These are phyloP conservation scores for Sicyos baderoa DNA, from an alignment of 306 rosid genomes.

Conservation along the genomic window DNA sequence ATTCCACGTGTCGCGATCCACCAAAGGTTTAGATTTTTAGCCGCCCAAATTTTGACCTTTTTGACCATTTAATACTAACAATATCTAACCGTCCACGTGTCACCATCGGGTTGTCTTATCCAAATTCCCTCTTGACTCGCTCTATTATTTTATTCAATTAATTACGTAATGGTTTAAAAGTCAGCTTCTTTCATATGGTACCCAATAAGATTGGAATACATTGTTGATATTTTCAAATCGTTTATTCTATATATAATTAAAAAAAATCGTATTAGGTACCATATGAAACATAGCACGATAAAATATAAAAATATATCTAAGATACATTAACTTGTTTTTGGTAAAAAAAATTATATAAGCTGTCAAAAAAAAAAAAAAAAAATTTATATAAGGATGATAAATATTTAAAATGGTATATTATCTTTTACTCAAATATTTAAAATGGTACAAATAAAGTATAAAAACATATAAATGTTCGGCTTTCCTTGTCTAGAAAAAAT, in stretches of 20 bases:
- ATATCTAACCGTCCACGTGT: constrained; percentile 10
- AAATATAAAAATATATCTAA: too few species aligned
- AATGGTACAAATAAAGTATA: too few species aligned
- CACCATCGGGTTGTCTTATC: not conserved
- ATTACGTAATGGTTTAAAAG: not conserved
- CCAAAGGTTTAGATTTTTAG: not conserved
- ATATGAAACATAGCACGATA: not conserved
- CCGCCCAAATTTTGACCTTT: not conserved
- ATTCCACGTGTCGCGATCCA: not conserved
- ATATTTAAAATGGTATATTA: too few species aligned
- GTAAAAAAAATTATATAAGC: too few species aligned
- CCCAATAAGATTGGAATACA: not conserved
- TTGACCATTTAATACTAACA: not conserved
- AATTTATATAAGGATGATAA: too few species aligned
- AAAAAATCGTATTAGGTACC: not conserved
- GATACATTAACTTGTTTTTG: too few species aligned
- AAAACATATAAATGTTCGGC: too few species aligned
- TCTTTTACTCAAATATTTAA: too few species aligned
- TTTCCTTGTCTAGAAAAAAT: too few species aligned
- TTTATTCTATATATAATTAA: not conserved
- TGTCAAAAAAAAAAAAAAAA: too few species aligned
- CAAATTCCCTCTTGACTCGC: constrained; percentile 20
- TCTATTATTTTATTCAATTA: constrained; percentile 8
- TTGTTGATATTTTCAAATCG: not conserved
- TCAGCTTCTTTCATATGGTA: not conserved